Evolutionary conservation across 2,329 filamentous ascomycete genomes (phyloP), one percentile per base, ranked within the genome.

Genomic region (Pseudofabraea citricarpa): DNA sequence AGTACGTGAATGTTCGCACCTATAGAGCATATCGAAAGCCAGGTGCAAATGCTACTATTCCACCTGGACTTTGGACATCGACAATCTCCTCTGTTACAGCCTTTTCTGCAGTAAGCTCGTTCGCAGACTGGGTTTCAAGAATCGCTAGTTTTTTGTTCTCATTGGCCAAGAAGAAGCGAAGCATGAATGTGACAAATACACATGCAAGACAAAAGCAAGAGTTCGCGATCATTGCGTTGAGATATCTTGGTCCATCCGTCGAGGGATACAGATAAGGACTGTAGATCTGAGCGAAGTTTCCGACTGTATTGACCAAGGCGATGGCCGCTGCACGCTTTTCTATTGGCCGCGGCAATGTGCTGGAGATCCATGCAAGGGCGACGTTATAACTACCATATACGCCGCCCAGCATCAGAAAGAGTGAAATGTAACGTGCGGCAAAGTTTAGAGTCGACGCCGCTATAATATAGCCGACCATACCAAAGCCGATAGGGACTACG

Each of bases 241-340:
- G 37, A 36, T 54, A 55, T 23, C 37, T 31, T 16, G 58, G 56
- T 2, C 49, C 39, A 7, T 51, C 46, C 1, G 38, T 39, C 6
- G 33, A 26, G 3, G 46, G 50, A 53, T 85, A 87, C 70, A 85
- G 74, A 54, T 84, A 85, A 36, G 70, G 73, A 0, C 79, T 77
- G 56, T 83, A 89, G 51, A 90, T 89, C 19, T 50, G 42, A 3
- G 50, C 48, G 10, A 50, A 44, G 15, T 55, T 53, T 1, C 47
- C 47, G 12, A 55, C 36, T 2, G 44, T 44, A 36, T 56, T 56
- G 5, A 51, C 47, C n/a, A 56, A 27, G 15, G 49, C 54, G n/a
- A 52, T 47, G 6, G 52, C 46, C 6, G 46, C 48, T 8, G 53
- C 52, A 8, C 53, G 43, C 31, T 55, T 56, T n/a, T 49, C 48